Conservation (phyloP, 169 alveolate species). For the Plasmodium malariae region DNA sequence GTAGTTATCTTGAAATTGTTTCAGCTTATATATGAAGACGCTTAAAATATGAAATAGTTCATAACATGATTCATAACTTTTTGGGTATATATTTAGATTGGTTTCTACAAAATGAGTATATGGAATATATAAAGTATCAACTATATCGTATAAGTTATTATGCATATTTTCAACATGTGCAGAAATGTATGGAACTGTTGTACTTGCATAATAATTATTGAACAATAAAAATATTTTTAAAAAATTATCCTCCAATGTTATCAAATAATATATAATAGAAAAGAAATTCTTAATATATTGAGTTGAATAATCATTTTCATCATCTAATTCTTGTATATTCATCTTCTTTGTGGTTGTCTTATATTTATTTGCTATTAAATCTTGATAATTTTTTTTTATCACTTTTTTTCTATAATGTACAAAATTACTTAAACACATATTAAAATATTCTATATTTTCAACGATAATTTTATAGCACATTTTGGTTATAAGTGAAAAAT, state of each 20-base stretch:
- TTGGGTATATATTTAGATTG: constrained; percentile 43
- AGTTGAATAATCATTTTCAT: constrained; percentile 20
- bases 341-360: constrained; percentile 5
- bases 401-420: constrained; percentile 45
- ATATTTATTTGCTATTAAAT: constrained; percentile 16
- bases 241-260: constrained; percentile 54
- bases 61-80: constrained; percentile 62
- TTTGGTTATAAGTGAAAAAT: constrained; percentile 60
- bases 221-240: constrained; percentile 35
- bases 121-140: constrained; percentile 39
- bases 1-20: constrained; percentile 43
- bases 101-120: constrained; percentile 44
- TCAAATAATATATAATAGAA: constrained; percentile 46
- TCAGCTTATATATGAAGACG: constrained; percentile 43
- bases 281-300: constrained; percentile 44
- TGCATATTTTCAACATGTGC: constrained; percentile 64
- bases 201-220: constrained; percentile 33
- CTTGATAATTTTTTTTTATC: constrained; percentile 38
- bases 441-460: constrained; percentile 69
- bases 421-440: constrained; percentile 56
- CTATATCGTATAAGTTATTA: constrained; percentile 38
- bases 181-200: constrained; percentile 17
- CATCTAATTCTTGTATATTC: background rate
- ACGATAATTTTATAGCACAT: constrained; percentile 65
- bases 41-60: constrained; percentile 48